Evolutionary conservation across 192 early-diverging fungal genomes (phyloP), one percentile per base, ranked within the genome.

Genomic region (Dissophora ornata): DNA sequence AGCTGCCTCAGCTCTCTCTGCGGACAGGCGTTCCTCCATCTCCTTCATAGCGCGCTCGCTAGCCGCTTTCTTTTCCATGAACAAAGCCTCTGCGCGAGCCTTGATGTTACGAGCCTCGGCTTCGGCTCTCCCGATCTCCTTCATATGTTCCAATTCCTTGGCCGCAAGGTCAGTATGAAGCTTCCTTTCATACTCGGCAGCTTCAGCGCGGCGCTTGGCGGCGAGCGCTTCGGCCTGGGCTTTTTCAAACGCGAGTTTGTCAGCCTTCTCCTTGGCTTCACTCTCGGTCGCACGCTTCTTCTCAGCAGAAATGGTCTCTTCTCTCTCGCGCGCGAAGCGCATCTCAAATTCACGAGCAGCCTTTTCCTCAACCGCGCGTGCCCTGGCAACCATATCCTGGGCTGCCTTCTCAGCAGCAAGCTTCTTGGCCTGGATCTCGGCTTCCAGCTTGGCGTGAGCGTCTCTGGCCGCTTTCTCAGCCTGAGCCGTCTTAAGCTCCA

Each of bases 181-280:
- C 62, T 58, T 58, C 28, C 45, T 41, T 26, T 58, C 57, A 9
- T n/a, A n/a, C n/a, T n/a, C n/a, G n/a, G n/a, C n/a, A n/a, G n/a
- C n/a, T n/a, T n/a, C n/a, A n/a, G n/a, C n/a, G 16, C 50, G 49
- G 26, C 18, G 32, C 51, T 64, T 54, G 51, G 19, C 0, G 24
- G 45, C 16, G 26, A 58, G 36, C 0, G 57, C 10, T 41, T 46
- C 57, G 10, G 57, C 57, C 25, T 45, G 40, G 13, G 42, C 25
- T 41, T 58, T 58, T 12, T 21, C 25, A 44, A 53, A 36, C 40
- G 50, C 51, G 32, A 32, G 22, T 28, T 59, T 46, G 24, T 38
- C n/a, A 1, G 21, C 59, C 47, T 28, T 61, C 24, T 64, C 62
- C 40, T 53, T 64, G 29, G 62, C 62, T 1, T 38, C 57, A 4